Percentiles rank a stretch among this genome's conserved stretches.
phyloP scores from a whole-genome alignment of 2,329 filamentous ascomycete genomes.

The Scedosporium aurantiacum region DNA sequence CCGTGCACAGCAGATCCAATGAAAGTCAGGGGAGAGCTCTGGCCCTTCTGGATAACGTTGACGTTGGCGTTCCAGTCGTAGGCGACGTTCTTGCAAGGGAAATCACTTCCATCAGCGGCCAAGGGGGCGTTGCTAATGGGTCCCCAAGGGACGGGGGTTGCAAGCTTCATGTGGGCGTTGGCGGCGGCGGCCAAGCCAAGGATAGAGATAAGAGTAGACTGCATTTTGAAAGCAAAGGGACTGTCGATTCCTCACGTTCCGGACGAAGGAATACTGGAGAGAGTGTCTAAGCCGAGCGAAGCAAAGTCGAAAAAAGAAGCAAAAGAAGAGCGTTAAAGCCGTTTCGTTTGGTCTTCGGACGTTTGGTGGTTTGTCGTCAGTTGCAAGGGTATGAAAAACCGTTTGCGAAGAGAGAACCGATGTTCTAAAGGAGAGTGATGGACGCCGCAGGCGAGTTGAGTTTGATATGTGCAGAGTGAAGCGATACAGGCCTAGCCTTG shows the following conservation, averaged over 20 bases:
- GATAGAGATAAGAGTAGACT: conserved; percentile 30
- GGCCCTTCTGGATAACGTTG: conserved; percentile 46
- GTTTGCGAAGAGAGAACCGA: neutral
- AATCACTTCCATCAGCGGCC: conserved; percentile 47
- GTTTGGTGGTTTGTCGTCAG: conserved; percentile 7
- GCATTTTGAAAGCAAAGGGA: conserved; percentile 38
- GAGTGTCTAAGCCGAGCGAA: conserved; percentile 4
- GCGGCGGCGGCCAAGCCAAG: conserved; percentile 47
- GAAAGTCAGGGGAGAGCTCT: conserved; percentile 45
- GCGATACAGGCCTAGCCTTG: conserved; percentile 26
- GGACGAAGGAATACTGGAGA: conserved; percentile 19
- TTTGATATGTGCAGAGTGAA: conserved; percentile 15
- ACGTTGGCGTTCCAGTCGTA: conserved; percentile 31
- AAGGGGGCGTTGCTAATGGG: conserved; percentile 54
- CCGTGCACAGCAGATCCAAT: conserved; percentile 69
- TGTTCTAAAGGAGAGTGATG: conserved; percentile 11
- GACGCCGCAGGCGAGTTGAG: conserved; percentile 16
- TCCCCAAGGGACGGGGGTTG: conserved; percentile 52
- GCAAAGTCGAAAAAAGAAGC: neutral
- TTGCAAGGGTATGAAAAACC: no score
- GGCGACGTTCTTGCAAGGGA: conserved; percentile 63
- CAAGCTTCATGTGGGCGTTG: conserved; percentile 69
- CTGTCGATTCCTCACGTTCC: conserved; percentile 25
- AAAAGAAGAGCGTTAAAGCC: no score
- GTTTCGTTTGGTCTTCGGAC: neutral